phyloP scores from a whole-genome alignment of 169 alveolate species.

The Amoebophrya sp. region DNA sequence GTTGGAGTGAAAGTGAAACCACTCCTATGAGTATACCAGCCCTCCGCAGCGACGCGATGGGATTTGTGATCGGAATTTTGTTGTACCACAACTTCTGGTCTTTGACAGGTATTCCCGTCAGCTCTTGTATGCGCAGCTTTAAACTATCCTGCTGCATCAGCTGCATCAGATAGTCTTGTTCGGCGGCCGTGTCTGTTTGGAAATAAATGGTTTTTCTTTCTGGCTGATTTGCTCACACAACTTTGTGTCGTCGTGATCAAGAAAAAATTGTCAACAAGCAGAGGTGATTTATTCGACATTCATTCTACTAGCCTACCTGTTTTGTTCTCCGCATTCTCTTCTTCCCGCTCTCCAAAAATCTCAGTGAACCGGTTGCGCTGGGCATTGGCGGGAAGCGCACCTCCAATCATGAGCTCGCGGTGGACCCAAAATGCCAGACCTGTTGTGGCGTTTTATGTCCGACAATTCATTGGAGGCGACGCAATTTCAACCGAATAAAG shows the following conservation, averaged over 20 bases:
- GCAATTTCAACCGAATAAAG: no score
- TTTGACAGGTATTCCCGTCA: background rate
- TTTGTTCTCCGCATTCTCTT: background rate
- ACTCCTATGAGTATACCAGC: no score
- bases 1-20: no score
- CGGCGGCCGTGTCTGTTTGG: background rate
- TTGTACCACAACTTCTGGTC: constrained; percentile 2
- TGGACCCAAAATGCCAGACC: constrained; percentile 7
- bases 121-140: background rate
- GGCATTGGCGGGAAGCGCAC: background rate
- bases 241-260: no score
- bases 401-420: background rate
- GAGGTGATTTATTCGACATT: no score
- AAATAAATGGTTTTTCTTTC: no score
- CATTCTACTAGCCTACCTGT: no score
- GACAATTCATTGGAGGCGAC: no score
- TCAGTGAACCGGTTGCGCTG: background rate
- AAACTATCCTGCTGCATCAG: background rate
- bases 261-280: no score
- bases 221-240: no score
- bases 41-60: background rate
- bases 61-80: background rate
- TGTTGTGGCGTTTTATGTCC: no score
- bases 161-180: background rate
- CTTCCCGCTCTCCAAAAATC: background rate